Evolutionary conservation across 345 rosid species (phyloP).

Genomic region (Eucalyptus viminalis): DNA sequence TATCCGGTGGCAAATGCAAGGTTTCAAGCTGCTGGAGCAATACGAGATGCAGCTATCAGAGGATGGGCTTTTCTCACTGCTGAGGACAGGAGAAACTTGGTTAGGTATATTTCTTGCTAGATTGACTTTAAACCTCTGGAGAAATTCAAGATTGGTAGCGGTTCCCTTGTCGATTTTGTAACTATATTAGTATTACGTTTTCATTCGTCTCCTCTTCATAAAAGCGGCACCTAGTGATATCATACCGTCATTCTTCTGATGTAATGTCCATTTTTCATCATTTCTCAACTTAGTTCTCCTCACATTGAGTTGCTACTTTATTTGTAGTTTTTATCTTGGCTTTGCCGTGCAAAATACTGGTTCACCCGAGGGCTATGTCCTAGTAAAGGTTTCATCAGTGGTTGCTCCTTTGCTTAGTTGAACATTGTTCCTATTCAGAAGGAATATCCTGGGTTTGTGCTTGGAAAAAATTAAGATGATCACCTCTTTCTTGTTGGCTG

Average conservation of each 20-base stretch:
- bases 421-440: neutral
- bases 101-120: slow-evolving; percentile 26
- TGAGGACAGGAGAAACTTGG: slow-evolving; percentile 68
- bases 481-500: neutral
- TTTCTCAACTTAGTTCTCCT: neutral
- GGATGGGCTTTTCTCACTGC: slow-evolving; percentile 76
- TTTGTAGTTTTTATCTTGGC: slow-evolving; percentile 73
- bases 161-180: neutral
- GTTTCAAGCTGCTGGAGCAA: slow-evolving; percentile 92
- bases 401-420: slow-evolving; percentile 76
- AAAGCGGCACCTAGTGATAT: neutral
- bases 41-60: slow-evolving; percentile 87
- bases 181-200: neutral
- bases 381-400: slow-evolving; percentile 78
- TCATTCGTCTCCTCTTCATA: neutral
- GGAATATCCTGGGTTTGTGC: neutral
- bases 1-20: slow-evolving; percentile 83
- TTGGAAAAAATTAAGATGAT: neutral
- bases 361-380: slow-evolving; percentile 79
- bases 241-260: neutral
- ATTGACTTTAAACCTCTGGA: neutral
- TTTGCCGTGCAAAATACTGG: slow-evolving; percentile 73
- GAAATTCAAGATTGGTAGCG: neutral
- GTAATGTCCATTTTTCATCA: neutral
- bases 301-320: neutral